Base-by-base conservation (phyloP, 1,284 basidiomycete genomes). In the Rugiboletus extremiorientalis region DNA sequence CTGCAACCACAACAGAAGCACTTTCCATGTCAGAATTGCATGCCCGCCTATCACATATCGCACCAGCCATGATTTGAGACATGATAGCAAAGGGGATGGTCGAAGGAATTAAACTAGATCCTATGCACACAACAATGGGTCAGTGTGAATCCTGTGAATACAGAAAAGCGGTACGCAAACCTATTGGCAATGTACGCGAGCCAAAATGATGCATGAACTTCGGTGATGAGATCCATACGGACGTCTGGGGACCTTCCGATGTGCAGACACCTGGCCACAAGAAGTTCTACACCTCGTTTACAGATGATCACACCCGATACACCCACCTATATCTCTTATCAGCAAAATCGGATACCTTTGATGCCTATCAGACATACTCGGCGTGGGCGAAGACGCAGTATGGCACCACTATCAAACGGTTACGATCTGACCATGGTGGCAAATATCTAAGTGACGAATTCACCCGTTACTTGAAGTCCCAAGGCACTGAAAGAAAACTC, bases 391-490 rank as follows among this genome's bases (percentile, higher is more conserved):
- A 43, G 4, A 51, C 4, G 1, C 49, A 58, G 15, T 20, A 33
- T 6, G 8, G 16, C 10, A 5, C 22, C 1, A 7, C 4, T 1
- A 58, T 59, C 31, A 59, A 59, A 43, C 3, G 1, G 3, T 15
- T 59, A 12, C 3, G 6, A 6, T 50, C n/a, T 0, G 38, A 59
- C 12, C 5, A 7, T 8, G 18, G 50, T 3, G 31, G 57, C 1
- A 15, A 58, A 20, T 51, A 59, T n/a, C 41, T 59, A 2, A 44
- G 52, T 2, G 7, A 51, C 0, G 20, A 60, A 18, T 61, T 61
- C 12, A 57, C 0, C 3, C 0, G 1, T 25, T 22, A 48, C 11
- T 18, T 60, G 2, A 25, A 56, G 9, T 2, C n/a, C 0, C 3
- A 50, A 30, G 41, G 55, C 1, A 59, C 33, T 0, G 28, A 49